Conservation (phyloP, 169 alveolate species). For the Cryptosporidium felis region DNA sequence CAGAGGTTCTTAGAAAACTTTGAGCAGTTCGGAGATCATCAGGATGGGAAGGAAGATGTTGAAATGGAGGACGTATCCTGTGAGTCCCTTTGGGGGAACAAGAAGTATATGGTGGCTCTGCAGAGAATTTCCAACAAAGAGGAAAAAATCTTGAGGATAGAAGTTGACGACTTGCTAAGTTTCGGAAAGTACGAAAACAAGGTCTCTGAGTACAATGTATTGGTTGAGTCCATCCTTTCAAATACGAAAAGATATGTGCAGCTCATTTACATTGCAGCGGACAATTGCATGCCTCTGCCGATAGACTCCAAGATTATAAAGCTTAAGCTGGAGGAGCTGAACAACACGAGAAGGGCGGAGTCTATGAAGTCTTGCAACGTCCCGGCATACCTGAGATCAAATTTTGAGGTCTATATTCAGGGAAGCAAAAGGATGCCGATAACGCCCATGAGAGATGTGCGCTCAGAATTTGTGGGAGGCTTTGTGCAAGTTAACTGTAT, state of each 20-base stretch:
- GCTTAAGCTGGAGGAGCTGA: conserved; percentile 41
- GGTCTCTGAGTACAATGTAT: conserved; percentile 5
- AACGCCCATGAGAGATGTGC: conserved; percentile 88
- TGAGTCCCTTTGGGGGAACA: conserved; percentile 25
- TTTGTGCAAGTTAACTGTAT: conserved; percentile 84
- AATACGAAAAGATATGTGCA: conserved; percentile 72
- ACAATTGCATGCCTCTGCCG: conserved; percentile 26
- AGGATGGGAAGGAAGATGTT: background rate
- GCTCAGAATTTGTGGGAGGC: conserved; percentile 90
- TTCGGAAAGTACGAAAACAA: conserved; percentile 40
- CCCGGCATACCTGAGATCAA: conserved; percentile 78
- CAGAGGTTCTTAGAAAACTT: conserved; percentile 42
- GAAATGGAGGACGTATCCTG: background rate
- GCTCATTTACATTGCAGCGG: conserved; percentile 65
- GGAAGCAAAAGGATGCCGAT: conserved; percentile 80
- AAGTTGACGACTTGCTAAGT: conserved; percentile 55
- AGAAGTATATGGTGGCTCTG: conserved; percentile 39
- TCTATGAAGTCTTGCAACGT: conserved; percentile 82
- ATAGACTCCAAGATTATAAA: background rate
- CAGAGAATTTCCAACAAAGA: conserved; percentile 61
- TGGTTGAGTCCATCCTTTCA: conserved; percentile 50
- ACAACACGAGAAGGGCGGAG: conserved; percentile 58
- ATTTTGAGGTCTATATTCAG: conserved; percentile 77
- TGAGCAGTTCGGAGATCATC: conserved; percentile 32
- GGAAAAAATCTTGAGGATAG: background rate